Percentiles rank a stretch among this genome's conserved stretches.
phyloP scores from a whole-genome alignment of 495 filamentous ascomycete species.

The Sporormia fimetaria region DNA sequence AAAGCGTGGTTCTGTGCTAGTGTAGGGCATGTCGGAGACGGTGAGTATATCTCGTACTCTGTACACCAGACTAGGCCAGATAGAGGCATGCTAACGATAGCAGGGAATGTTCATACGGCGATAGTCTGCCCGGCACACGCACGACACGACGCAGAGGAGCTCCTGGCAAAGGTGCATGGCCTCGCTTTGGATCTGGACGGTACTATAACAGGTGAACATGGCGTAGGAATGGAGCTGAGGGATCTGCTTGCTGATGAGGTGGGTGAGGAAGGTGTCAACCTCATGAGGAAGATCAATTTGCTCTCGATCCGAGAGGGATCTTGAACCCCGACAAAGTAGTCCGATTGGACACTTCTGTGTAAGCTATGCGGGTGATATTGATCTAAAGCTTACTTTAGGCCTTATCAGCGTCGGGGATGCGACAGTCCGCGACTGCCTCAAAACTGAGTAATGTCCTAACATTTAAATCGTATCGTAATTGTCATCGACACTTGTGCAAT shows the following conservation, averaged over 20 bases:
- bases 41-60: constrained; percentile 50
- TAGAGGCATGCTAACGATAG: background rate
- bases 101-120: constrained; percentile 18
- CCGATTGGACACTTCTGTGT: constrained; percentile 2
- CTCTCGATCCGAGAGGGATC: constrained; percentile 62
- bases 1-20: constrained; percentile 44
- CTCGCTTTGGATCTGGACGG: constrained; percentile 68
- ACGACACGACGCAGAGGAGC: constrained; percentile 38
- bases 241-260: constrained; percentile 66
- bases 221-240: constrained; percentile 66
- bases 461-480: too few species aligned
- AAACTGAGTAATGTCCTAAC: too few species aligned
- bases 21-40: constrained; percentile 71
- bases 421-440: too few species aligned
- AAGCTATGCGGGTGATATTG: too few species aligned
- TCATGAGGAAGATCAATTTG: constrained; percentile 68
- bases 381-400: too few species aligned
- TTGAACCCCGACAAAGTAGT: constrained; percentile 72
- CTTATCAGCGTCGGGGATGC: too few species aligned
- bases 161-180: constrained; percentile 58
- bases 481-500: too few species aligned
- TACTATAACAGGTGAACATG: constrained; percentile 73
- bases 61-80: too few species aligned
- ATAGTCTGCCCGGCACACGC: constrained; percentile 7
- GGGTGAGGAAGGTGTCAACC: constrained; percentile 57